Conservation (phyloP, 73 alveolate species). For the Tetrahymena borealis region DNA sequence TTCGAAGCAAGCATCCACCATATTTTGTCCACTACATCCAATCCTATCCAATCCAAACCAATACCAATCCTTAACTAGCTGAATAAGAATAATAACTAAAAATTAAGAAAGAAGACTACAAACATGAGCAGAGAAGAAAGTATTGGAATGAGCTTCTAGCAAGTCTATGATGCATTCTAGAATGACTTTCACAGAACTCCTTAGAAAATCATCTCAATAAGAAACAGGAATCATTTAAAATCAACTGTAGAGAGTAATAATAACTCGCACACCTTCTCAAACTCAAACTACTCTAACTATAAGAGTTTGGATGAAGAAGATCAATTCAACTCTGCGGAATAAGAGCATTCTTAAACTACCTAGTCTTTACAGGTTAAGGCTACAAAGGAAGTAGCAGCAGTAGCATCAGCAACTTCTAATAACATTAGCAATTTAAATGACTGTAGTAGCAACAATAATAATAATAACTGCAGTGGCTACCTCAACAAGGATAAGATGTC, state of each 20-base stretch:
- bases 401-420: too few species aligned
- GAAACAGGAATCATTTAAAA: neutral
- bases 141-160: neutral
- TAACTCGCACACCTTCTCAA: neutral
- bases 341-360: neutral
- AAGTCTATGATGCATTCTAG: neutral
- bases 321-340: neutral
- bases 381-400: too few species aligned
- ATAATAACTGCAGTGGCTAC: neutral
- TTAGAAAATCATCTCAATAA: neutral
- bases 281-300: neutral
- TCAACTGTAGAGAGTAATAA: neutral
- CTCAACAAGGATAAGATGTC: neutral
- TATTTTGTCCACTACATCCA: too few species aligned
- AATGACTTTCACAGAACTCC: neutral
- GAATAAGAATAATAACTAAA: neutral
- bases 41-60: too few species aligned
- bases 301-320: neutral
- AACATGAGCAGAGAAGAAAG: neutral
- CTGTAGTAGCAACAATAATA: neutral
- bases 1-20: too few species aligned
- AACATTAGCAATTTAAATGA: neutral
- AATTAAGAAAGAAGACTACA: neutral
- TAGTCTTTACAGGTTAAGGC: neutral
- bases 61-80: neutral